phyloP scores from a whole-genome alignment of 2,329 filamentous ascomycete genomes.

The Dissoconium aciculare region DNA sequence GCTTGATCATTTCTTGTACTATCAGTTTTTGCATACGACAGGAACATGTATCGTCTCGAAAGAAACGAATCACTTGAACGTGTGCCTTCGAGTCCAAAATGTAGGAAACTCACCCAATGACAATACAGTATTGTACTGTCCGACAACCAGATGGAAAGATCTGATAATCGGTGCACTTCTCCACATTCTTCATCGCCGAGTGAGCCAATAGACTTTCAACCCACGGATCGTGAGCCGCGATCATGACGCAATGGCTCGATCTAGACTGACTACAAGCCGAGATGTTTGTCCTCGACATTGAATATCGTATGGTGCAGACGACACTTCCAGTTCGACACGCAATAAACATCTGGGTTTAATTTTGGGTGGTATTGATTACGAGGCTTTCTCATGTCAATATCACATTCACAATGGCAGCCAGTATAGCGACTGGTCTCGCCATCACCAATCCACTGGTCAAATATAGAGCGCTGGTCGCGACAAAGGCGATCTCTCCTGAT shows the following conservation, averaged over 20 bases:
- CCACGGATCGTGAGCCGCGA: not conserved
- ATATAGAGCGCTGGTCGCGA: slow-evolving; percentile 56
- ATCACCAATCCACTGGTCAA: slow-evolving; percentile 58
- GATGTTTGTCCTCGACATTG: not conserved
- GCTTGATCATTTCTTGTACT: no score
- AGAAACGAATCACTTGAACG: no score
- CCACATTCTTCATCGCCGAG: no score
- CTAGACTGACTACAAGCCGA: not conserved
- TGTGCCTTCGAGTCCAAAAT: no score
- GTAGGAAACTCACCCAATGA: no score
- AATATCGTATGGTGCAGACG: no score
- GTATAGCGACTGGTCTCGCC: slow-evolving; percentile 25
- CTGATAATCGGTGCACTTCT: no score
- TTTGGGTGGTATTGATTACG: not conserved
- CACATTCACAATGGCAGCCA: not conserved
- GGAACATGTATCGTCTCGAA: no score
- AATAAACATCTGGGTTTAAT: no score
- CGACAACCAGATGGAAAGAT: no score
- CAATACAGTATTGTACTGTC: no score
- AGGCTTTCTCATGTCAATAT: not conserved
- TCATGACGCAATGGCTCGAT: not conserved
- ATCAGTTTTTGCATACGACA: no score
- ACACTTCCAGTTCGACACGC: not conserved
- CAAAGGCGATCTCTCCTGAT: slow-evolving; percentile 52
- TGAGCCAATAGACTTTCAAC: not conserved